phyloP scores from a whole-genome alignment of 768 basidiomycete species.

The Podaxis sp. region DNA sequence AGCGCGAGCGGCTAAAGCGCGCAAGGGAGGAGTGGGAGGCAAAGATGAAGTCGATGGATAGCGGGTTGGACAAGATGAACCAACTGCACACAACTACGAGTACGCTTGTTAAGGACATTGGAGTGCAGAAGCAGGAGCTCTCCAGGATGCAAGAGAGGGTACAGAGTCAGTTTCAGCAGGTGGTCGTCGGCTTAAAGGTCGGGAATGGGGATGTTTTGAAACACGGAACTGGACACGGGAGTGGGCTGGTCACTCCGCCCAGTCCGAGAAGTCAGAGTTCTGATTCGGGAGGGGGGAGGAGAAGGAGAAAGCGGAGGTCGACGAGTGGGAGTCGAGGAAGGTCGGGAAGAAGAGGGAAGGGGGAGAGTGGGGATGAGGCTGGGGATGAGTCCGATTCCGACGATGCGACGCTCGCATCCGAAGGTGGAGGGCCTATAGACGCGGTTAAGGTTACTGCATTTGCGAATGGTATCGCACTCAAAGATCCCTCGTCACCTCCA shows the following conservation, averaged over 20 bases:
- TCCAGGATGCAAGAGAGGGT: constrained; percentile 18
- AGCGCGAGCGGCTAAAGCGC: constrained; percentile 69
- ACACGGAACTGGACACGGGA: constrained; percentile 22
- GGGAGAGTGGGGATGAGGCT: constrained; percentile 15
- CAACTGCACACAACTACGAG: constrained; percentile 29
- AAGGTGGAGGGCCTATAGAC: constrained; percentile 19
- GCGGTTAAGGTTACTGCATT: constrained; percentile 3
- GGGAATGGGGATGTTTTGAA: constrained; percentile 37
- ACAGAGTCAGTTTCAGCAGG: constrained; percentile 13
- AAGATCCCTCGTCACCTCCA: background rate
- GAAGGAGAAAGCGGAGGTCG: constrained; percentile 38
- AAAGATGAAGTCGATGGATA: constrained; percentile 51
- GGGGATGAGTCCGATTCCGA: constrained; percentile 18
- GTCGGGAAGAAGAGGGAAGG: constrained; percentile 19
- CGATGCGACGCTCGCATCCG: constrained; percentile 30
- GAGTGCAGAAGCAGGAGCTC: constrained; percentile 21
- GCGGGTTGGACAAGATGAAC: constrained; percentile 46
- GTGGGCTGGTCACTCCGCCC: constrained; percentile 71
- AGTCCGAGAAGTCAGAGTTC: constrained; percentile 71
- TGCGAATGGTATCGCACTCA: background rate
- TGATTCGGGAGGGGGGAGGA: constrained; percentile 42
- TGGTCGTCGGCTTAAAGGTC: background rate
- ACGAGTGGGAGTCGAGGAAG: constrained; percentile 22
- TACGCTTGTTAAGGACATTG: constrained; percentile 17
- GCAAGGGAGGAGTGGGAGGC: constrained; percentile 84